Conservation (phyloP, 1,284 basidiomycete species). For the Tremellales sp. region DNA sequence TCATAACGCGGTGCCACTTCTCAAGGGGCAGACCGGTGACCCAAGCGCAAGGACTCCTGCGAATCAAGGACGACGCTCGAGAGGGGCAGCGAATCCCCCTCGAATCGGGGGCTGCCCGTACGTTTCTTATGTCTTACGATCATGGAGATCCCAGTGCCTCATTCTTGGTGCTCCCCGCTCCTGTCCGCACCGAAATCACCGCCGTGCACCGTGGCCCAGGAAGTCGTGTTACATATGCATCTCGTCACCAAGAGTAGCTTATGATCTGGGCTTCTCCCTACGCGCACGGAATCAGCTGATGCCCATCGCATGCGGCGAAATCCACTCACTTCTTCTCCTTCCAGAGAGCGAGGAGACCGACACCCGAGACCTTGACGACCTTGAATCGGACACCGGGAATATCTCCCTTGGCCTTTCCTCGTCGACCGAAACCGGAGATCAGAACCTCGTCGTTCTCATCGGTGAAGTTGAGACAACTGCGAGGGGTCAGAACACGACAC, state of each 20-base stretch:
- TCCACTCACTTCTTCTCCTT: conserved; percentile 88
- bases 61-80: too few species aligned
- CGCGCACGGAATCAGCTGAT: background rate
- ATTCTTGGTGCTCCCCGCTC: too few species aligned
- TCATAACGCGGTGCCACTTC: too few species aligned
- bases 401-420: conserved; percentile 75
- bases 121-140: too few species aligned
- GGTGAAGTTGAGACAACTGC: conserved; percentile 61
- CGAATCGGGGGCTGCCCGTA: too few species aligned
- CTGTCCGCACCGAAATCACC: too few species aligned
- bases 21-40: too few species aligned
- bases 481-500: background rate
- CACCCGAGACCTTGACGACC: conserved; percentile 98
- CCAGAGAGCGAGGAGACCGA: conserved; percentile 95
- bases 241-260: conserved; percentile 10
- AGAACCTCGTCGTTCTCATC: conserved; percentile 99
- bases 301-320: background rate
- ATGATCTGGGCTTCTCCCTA: conserved; percentile 40
- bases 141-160: too few species aligned
- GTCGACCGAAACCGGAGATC: conserved; percentile 99
- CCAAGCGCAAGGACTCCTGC: too few species aligned
- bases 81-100: too few species aligned
- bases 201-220: too few species aligned
- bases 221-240: conserved; percentile 5
- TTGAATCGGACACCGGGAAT: conserved; percentile 86